These are phyloP conservation scores for Suhomyces faveliae DNA, from an alignment of 805 yeast genomes.

Conservation along the genomic window DNA sequence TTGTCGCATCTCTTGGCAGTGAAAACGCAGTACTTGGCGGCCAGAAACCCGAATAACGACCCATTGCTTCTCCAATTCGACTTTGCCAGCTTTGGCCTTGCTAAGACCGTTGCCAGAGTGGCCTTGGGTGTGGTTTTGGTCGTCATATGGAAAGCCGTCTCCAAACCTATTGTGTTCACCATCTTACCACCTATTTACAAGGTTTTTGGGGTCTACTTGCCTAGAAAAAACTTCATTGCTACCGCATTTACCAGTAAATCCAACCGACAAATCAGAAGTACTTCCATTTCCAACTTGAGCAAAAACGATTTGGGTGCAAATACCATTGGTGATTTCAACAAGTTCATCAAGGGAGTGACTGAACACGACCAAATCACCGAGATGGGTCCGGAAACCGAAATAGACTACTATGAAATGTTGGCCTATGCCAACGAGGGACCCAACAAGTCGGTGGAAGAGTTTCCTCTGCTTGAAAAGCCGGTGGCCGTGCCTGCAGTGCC, in stretches of 20 bases:
- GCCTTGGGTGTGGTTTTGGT: slow-evolving; percentile 61
- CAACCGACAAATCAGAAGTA: slow-evolving; percentile 35
- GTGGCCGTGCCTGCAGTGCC: slow-evolving; percentile 17
- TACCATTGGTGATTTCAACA: slow-evolving; percentile 23
- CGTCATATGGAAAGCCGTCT: slow-evolving; percentile 67
- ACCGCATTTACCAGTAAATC: slow-evolving; percentile 36
- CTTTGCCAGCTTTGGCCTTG: slow-evolving; percentile 41
- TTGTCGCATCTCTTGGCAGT: slow-evolving; percentile 53
- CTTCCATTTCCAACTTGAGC: slow-evolving; percentile 38
- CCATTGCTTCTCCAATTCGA: slow-evolving; percentile 44
- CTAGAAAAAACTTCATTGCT: slow-evolving; percentile 36
- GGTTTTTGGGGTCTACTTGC: slow-evolving; percentile 36
- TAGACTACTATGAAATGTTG: slow-evolving; percentile 41
- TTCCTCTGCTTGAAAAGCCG: slow-evolving; percentile 25
- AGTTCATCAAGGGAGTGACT: slow-evolving; percentile 24
- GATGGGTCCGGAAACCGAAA: slow-evolving; percentile 39
- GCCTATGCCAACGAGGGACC: slow-evolving; percentile 24
- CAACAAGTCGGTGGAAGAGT: slow-evolving; percentile 14
- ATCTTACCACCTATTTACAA: slow-evolving; percentile 60
- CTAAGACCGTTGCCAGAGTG: slow-evolving; percentile 46
- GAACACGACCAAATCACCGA: slow-evolving; percentile 13
- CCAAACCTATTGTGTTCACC: slow-evolving; percentile 64
- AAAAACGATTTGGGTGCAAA: slow-evolving; percentile 13
- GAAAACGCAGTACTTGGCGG: slow-evolving; percentile 27
- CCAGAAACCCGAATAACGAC: slow-evolving; percentile 17